Conservation (phyloP, 73 alveolate genomes). For the Blepharisma stoltei region DNA sequence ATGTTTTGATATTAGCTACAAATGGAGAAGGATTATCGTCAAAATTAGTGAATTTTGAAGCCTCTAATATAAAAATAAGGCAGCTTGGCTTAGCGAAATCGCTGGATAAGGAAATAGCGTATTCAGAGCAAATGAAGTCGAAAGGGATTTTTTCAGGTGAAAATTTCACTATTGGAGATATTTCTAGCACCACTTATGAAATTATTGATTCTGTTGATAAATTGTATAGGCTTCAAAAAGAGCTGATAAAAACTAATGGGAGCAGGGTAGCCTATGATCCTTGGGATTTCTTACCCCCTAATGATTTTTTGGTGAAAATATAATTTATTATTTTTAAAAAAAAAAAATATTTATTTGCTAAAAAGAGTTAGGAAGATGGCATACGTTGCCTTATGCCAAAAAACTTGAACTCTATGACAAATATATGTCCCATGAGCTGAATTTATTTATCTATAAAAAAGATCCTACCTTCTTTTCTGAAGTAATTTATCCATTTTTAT, state of each 20-base stretch:
- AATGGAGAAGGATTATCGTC: conserved; percentile 34
- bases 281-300: conserved; percentile 47
- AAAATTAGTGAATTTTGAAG: background rate
- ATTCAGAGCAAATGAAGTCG: background rate
- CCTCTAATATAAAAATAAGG: background rate
- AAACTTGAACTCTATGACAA: conserved; percentile 61
- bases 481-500: conserved; percentile 57
- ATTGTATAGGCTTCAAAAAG: conserved; percentile 40
- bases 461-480: conserved; percentile 64
- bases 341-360: no score
- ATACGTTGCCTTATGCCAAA: conserved; percentile 40
- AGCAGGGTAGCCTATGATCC: conserved; percentile 27
- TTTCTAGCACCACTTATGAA: conserved; percentile 29
- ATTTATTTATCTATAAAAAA: conserved; percentile 63
- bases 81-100: background rate
- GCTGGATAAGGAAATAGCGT: background rate
- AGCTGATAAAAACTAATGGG: conserved; percentile 29
- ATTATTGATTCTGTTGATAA: conserved; percentile 37
- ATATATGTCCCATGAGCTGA: conserved; percentile 64
- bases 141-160: background rate
- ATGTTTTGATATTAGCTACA: conserved; percentile 39
- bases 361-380: conserved; percentile 68
- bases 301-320: no score
- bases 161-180: conserved; percentile 15
- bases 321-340: no score